Evolutionary conservation across 2,329 filamentous ascomycete genomes (phyloP).

Genomic region (Periconia sp.): DNA sequence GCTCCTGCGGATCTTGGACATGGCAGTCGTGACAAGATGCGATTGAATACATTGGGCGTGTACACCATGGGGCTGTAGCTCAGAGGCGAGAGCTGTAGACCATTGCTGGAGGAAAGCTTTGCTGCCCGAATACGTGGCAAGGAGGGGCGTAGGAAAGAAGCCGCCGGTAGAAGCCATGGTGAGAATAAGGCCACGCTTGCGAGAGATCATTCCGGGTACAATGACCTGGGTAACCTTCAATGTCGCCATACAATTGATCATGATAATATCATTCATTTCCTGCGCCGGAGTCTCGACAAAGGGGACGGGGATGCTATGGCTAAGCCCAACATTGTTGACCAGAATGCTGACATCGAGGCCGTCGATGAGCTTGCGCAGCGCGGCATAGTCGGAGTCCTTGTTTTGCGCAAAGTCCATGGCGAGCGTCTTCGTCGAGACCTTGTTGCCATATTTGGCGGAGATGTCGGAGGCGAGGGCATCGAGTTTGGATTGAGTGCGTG

Average conservation of each 20-base stretch:
- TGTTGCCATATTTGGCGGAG: slow-evolving; percentile 67
- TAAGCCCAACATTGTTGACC: slow-evolving; percentile 96
- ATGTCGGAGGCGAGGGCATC: slow-evolving; percentile 78
- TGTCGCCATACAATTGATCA: slow-evolving; percentile 92
- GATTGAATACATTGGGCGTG: slow-evolving; percentile 91
- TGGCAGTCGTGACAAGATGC: slow-evolving; percentile 92
- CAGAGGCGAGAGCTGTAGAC: slow-evolving; percentile 83
- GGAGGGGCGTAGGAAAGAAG: slow-evolving; percentile 85
- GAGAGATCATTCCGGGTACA: slow-evolving; percentile 81
- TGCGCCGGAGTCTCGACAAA: slow-evolving; percentile 80
- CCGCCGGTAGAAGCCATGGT: slow-evolving; percentile 98
- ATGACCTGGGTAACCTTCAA: slow-evolving; percentile 86
- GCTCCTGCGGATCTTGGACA: slow-evolving; percentile 91
- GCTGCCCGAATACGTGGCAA: slow-evolving; percentile 96
- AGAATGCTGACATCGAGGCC: slow-evolving; percentile 84
- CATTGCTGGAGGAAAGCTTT: slow-evolving; percentile 98
- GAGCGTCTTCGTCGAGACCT: slow-evolving; percentile 74
- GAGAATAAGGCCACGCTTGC: slow-evolving; percentile 85
- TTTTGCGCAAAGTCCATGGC: slow-evolving; percentile 92
- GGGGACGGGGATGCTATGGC: slow-evolving; percentile 88
- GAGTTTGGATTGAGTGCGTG: slow-evolving; percentile 93
- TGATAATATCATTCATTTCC: slow-evolving; percentile 89
- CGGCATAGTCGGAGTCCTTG: slow-evolving; percentile 78
- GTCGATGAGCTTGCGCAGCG: slow-evolving; percentile 70
- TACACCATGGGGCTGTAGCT: slow-evolving; percentile 80